These are phyloP conservation scores for Calocybe indica DNA, from an alignment of 768 basidiomycete genomes.

Conservation along the genomic window DNA sequence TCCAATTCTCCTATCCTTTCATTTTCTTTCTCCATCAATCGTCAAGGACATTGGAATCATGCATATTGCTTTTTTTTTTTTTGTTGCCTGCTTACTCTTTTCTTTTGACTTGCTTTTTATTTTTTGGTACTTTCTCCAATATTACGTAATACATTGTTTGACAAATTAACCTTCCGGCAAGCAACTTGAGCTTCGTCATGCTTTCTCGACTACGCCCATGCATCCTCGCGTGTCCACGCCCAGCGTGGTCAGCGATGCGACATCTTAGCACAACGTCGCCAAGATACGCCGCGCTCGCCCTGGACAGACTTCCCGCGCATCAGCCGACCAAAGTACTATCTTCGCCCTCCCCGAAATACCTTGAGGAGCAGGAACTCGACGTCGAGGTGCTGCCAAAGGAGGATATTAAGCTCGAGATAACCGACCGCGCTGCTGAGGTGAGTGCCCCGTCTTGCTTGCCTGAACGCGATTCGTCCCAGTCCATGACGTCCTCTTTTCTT, in stretches of 20 bases:
- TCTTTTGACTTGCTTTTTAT: neutral
- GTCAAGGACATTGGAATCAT: neutral
- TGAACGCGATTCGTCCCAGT: neutral
- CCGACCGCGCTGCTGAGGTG: conserved; percentile 75
- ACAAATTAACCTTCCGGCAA: neutral
- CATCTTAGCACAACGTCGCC: conserved; percentile 5
- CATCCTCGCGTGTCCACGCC: neutral
- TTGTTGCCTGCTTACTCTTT: neutral
- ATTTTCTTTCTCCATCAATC: neutral
- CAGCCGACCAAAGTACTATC: conserved; percentile 41
- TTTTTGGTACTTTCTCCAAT: neutral
- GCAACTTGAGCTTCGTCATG: neutral
- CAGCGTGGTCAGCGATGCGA: neutral
- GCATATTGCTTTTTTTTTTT: neutral
- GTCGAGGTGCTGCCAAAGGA: conserved; percentile 50
- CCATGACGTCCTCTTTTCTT: neutral
- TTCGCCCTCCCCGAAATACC: conserved; percentile 45
- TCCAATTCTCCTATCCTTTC: neutral
- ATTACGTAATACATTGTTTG: neutral
- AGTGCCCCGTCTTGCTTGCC: conserved; percentile 8
- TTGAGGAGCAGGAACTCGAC: conserved; percentile 60
- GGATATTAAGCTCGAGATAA: conserved; percentile 52
- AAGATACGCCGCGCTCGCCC: conserved; percentile 9
- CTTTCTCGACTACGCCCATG: neutral
- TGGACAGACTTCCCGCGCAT: conserved; percentile 27